These are phyloP conservation scores for Botrytis paeoniae DNA, from an alignment of 2,329 filamentous ascomycete species.

Conservation along the genomic window DNA sequence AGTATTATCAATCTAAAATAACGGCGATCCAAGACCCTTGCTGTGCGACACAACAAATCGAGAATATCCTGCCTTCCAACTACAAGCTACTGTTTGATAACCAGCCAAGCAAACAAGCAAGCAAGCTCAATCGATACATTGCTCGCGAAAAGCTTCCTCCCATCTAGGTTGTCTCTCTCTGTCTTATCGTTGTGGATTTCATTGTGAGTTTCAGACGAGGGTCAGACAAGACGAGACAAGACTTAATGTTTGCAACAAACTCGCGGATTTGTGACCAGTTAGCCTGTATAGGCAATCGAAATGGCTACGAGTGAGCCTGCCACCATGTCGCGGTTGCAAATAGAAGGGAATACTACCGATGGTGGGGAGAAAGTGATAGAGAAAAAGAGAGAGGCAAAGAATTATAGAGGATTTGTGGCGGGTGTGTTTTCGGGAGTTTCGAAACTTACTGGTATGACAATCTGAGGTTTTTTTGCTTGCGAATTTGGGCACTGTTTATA, in stretches of 20 bases:
- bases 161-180: background rate
- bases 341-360: background rate
- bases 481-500: background rate
- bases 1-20: background rate
- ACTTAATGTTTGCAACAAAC: background rate
- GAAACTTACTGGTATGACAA: conserved; percentile 69
- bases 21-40: conserved; percentile 1
- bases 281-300: background rate
- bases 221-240: no score
- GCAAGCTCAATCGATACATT: background rate
- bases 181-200: background rate
- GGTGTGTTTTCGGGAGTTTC: conserved; percentile 94
- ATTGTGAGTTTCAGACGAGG: background rate
- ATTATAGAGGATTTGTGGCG: conserved; percentile 92
- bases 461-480: background rate
- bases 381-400: conserved; percentile 42
- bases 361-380: conserved; percentile 25
- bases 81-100: background rate
- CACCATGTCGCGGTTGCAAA: background rate
- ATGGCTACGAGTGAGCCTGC: conserved; percentile 3
- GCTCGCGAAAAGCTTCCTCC: background rate
- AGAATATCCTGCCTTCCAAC: background rate
- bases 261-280: background rate
- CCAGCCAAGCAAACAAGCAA: background rate
- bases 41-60: background rate